These are phyloP conservation scores for Termitomyces sp. DNA, from an alignment of 1,284 basidiomycete species.

Conservation along the genomic window DNA sequence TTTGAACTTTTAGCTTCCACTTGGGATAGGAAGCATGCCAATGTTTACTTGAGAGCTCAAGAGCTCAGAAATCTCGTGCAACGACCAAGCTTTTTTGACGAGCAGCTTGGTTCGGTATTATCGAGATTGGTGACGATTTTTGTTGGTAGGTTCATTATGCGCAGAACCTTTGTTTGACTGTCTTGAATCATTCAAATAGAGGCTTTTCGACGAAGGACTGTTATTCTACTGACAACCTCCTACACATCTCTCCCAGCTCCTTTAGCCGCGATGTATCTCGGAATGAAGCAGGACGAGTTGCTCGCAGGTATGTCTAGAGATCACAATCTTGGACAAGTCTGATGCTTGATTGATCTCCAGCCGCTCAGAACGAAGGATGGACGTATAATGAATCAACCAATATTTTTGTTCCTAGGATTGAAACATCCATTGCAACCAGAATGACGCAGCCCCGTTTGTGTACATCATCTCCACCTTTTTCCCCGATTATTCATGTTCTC, in stretches of 20 bases:
- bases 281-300: slow-evolving; percentile 42
- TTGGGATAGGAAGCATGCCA: slow-evolving; percentile 47
- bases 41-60: slow-evolving; percentile 47
- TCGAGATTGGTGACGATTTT: slow-evolving; percentile 41
- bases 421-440: slow-evolving; percentile 3
- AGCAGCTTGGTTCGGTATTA: slow-evolving; percentile 40
- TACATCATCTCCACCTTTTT: background rate
- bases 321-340: background rate
- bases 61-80: slow-evolving; percentile 36
- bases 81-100: slow-evolving; percentile 38
- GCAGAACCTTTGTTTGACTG: background rate
- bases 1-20: slow-evolving; percentile 43
- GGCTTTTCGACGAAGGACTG: slow-evolving; percentile 50
- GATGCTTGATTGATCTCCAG: slow-evolving; percentile 24
- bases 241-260: slow-evolving; percentile 53
- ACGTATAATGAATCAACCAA: slow-evolving; percentile 41
- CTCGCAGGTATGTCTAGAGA: slow-evolving; percentile 34
- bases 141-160: slow-evolving; percentile 36
- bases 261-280: slow-evolving; percentile 52
- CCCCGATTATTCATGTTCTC: background rate
- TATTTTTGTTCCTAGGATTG: slow-evolving; percentile 36
- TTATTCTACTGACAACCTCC: slow-evolving; percentile 50
- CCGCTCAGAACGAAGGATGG: slow-evolving; percentile 43
- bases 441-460: slow-evolving; percentile 11
- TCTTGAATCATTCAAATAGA: slow-evolving; percentile 21